A percentile compares a stretch with the other conserved stretches of the same genome.
These are phyloP conservation scores for Verbascum thapsus DNA, from an alignment of 257 asterid species.

Conservation along the genomic window DNA sequence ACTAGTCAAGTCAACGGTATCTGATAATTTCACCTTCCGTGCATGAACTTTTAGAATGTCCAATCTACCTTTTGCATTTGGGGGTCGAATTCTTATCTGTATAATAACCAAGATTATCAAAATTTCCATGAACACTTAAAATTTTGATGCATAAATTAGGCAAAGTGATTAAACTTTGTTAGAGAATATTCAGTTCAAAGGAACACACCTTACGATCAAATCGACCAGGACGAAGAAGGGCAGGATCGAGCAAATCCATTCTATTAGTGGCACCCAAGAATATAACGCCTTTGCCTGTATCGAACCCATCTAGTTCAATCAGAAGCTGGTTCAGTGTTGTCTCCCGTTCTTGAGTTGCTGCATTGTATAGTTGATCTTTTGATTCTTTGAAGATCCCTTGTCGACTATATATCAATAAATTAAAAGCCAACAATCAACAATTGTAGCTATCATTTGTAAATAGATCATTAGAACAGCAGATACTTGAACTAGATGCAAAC, in stretches of 20 bases:
- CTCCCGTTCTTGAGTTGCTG: conserved; percentile 96
- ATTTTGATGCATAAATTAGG: conserved; percentile 5
- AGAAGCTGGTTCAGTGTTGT: conserved; percentile 95
- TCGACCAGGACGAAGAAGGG: conserved; percentile 99
- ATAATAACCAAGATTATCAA: conserved; percentile 19
- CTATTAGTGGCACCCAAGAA: conserved; percentile 98
- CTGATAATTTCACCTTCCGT: conserved; percentile 77
- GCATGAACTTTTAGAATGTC: conserved; percentile 93
- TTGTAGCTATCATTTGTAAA: background rate
- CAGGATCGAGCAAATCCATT: conserved; percentile 95
- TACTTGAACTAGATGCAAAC: conserved; percentile 15
- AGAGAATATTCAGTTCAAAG: conserved; percentile 18
- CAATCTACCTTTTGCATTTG: conserved; percentile 93
- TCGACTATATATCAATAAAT: conserved; percentile 59
- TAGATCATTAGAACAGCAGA: conserved; percentile 12
- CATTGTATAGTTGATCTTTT: conserved; percentile 57
- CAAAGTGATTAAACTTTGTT: conserved; percentile 17
- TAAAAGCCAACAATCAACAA: conserved; percentile 12
- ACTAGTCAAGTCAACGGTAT: conserved; percentile 74
- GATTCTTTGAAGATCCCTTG: conserved; percentile 71
- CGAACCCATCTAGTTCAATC: conserved; percentile 97
- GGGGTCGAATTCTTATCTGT: conserved; percentile 88
- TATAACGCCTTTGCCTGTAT: conserved; percentile 98
- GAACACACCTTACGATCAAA: conserved; percentile 94
- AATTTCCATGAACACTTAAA: conserved; percentile 12